These are phyloP conservation scores for Aspergillus floridensis DNA, from an alignment of 2,329 filamentous ascomycete genomes.

Conservation along the genomic window DNA sequence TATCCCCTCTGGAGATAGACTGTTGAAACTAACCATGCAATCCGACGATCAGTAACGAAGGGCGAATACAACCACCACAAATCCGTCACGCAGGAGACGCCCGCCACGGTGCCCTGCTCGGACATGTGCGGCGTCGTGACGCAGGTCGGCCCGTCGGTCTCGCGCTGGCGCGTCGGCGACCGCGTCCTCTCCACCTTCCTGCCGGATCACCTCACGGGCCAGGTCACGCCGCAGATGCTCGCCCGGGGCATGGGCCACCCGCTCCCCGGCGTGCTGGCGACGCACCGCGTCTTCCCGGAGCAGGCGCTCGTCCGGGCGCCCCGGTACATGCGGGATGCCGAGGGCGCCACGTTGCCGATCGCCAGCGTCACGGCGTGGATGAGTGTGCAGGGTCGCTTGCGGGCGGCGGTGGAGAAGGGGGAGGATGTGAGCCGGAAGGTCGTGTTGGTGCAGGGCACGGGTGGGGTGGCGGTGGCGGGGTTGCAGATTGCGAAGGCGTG, in stretches of 20 bases:
- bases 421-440: constrained; percentile 42
- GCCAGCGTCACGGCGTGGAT: constrained; percentile 53
- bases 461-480: constrained; percentile 47
- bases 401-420: constrained; percentile 44
- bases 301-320: constrained; percentile 43
- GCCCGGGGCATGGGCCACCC: constrained; percentile 60
- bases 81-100: constrained; percentile 41
- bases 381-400: constrained; percentile 43
- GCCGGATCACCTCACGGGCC: constrained; percentile 56
- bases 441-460: constrained; percentile 56
- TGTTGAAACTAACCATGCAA: too few relatives aligned
- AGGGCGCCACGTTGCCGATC: constrained; percentile 44
- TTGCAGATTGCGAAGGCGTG: constrained; percentile 50
- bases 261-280: constrained; percentile 46
- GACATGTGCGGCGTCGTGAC: constrained; percentile 67
- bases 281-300: constrained; percentile 45
- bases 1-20: too few relatives aligned
- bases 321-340: constrained; percentile 35
- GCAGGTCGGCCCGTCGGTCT: constrained; percentile 47
- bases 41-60: not conserved
- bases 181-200: constrained; percentile 65
- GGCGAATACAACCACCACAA: constrained; percentile 67
- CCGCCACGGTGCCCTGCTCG: constrained; percentile 61
- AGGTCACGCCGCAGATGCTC: constrained; percentile 57
- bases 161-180: constrained; percentile 56